These are phyloP conservation scores for Beta macrorhiza DNA, from an alignment of 179 eudicot species.

Conservation along the genomic window DNA sequence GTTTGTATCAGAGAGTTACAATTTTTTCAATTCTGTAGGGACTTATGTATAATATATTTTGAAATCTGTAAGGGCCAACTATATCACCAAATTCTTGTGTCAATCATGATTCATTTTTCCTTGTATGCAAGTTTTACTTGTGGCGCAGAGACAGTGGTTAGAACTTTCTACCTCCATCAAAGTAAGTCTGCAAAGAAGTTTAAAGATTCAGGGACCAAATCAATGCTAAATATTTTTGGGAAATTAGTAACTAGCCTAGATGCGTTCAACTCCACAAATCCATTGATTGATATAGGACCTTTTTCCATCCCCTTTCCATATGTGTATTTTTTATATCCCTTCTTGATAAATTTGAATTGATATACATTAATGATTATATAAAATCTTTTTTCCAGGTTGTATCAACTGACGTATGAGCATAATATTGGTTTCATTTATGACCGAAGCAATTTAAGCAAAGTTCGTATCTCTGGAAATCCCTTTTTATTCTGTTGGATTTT, in stretches of 20 bases:
- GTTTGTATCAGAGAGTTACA: constrained; percentile 34
- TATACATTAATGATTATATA: neutral
- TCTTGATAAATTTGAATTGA: neutral
- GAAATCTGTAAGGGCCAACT: neutral
- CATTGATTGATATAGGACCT: neutral
- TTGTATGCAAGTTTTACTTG: neutral
- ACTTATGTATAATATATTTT: neutral
- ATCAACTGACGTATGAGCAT: constrained; percentile 82
- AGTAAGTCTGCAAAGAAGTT: neutral
- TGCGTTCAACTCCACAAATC: neutral
- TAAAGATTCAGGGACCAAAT: neutral
- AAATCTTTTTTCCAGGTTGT: constrained; percentile 73
- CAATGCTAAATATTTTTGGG: too few relatives aligned
- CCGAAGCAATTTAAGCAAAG: constrained; percentile 60
- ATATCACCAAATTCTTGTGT: neutral
- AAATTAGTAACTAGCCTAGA: too few relatives aligned
- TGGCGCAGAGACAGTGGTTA: neutral
- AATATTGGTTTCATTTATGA: constrained; percentile 87
- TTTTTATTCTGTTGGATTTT: constrained; percentile 20
- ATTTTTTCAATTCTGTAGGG: neutral
- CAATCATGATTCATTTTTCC: neutral
- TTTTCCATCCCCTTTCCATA: neutral
- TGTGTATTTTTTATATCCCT: neutral
- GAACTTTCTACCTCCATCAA: neutral
- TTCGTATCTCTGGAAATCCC: constrained; percentile 41